Conservation (phyloP, 495 filamentous ascomycete genomes). For the Penicillium flavigenum region DNA sequence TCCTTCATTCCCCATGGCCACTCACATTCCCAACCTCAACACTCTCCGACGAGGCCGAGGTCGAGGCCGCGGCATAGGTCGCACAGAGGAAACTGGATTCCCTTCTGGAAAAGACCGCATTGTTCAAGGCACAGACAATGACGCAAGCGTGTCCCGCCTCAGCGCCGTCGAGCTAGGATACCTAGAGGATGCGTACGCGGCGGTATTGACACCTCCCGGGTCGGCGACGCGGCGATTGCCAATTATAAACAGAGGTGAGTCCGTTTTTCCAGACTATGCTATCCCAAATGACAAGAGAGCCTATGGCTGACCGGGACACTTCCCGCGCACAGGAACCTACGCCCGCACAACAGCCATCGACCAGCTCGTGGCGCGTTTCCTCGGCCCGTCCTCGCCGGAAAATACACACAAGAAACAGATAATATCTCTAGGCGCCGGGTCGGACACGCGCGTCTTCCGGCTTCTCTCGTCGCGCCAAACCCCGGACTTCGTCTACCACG, state of each 20-base stretch:
- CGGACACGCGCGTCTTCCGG: conserved; percentile 84
- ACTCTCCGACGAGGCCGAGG: conserved; percentile 57
- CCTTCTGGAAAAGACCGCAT: conserved; percentile 52
- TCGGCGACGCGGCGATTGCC: conserved; percentile 61
- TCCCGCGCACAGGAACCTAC: conserved; percentile 71
- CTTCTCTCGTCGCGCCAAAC: conserved; percentile 46
- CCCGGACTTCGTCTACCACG: conserved; percentile 70
- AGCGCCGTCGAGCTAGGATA: conserved; percentile 90
- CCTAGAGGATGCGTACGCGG: conserved; percentile 76
- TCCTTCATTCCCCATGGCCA: conserved; percentile 55
- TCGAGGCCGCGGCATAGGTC: conserved; percentile 35
- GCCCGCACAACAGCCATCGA: conserved; percentile 88
- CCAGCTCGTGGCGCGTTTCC: conserved; percentile 69
- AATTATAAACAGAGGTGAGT: conserved; percentile 86
- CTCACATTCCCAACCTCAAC: conserved; percentile 75
- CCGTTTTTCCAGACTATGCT: background rate
- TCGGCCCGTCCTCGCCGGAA: conserved; percentile 37
- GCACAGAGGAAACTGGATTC: conserved; percentile 15
- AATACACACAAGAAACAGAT: conserved; percentile 64
- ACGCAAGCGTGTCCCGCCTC: conserved; percentile 83
- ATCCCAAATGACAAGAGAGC: background rate
- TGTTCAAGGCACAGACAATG: conserved; percentile 87
- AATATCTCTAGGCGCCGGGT: conserved; percentile 89
- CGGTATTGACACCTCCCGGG: conserved; percentile 55
- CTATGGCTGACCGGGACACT: conserved; percentile 4